Evolutionary conservation across 306 rosid genomes (phyloP), one percentile per base, ranked within the genome.

Genomic region (Pterocarpus santalinus): DNA sequence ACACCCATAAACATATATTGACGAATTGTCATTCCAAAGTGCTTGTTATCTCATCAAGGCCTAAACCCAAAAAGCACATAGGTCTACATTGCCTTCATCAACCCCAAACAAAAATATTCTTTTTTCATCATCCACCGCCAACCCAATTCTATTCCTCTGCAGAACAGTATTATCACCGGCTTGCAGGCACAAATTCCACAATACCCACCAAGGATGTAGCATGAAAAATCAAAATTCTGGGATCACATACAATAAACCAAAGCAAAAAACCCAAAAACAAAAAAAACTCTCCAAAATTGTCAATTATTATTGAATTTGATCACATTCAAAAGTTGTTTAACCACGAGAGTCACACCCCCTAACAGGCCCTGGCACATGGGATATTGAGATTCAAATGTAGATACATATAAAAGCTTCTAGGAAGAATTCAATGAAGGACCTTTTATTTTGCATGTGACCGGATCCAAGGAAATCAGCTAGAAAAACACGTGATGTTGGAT

Each of bases 1-100:
- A 82, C 69, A 88, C 90, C 88, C 88, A 91, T 90, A 69, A 71
- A 80, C 67, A 90, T 89, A 69, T 74, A 80, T 70, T 28, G 83
- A 72, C 60, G 90, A 74, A 82, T 78, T 64, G 36, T 53, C 90
- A 89, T 88, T 79, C 72, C 82, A 74, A 83, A 55, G 41, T 84
- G 73, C 82, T 80, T 79, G 79, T 65, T 77, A 84, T 88, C 84
- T 85, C 92, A 90, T 78, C 85, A 83, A 86, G 51, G 52, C 71
- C 79, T 46, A 83, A 84, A 74, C 83, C 88, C 86, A 63, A 83
- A 68, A 83, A 81, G 62, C 74, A 82, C 76, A 87, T 47, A 85
- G 83, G 82, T 85, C 88, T 86, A 79, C 69, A 88, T 80, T 77
- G 55, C 36, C 78, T 64, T 76, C 81, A 69, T 60, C 84, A 75